These are phyloP conservation scores for Aspergillus thermomutatus DNA, from an alignment of 2,329 filamentous ascomycete species.

Conservation along the genomic window DNA sequence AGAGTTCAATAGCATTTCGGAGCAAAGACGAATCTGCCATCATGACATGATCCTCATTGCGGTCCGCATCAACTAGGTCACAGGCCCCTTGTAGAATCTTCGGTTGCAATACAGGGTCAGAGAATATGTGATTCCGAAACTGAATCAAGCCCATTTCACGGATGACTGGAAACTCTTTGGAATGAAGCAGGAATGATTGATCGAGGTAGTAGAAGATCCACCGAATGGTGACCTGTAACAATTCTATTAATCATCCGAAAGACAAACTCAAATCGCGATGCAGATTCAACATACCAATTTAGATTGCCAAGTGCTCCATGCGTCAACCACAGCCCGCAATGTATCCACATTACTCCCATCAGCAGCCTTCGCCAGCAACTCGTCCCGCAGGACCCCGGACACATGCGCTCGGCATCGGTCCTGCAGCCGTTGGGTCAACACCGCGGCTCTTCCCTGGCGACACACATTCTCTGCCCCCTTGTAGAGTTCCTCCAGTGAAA, in stretches of 20 bases:
- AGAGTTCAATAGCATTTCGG: constrained; percentile 72
- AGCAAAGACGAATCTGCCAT: constrained; percentile 65
- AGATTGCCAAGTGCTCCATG: constrained; percentile 75
- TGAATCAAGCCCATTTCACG: constrained; percentile 75
- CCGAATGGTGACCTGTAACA: constrained; percentile 64
- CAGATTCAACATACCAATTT: constrained; percentile 60
- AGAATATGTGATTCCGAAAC: constrained; percentile 65
- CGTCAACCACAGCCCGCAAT: constrained; percentile 56
- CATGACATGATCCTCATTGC: constrained; percentile 50
- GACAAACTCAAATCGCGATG: neutral
- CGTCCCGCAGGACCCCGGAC: constrained; percentile 52
- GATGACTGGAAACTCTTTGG: constrained; percentile 66
- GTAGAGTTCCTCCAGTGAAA: constrained; percentile 85
- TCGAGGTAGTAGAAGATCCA: constrained; percentile 95
- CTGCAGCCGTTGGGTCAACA: constrained; percentile 65
- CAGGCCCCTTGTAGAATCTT: constrained; percentile 69
- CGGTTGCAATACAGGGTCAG: constrained; percentile 49
- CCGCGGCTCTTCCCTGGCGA: constrained; percentile 67
- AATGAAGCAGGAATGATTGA: constrained; percentile 77
- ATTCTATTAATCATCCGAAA: neutral
- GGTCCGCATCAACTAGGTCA: constrained; percentile 70
- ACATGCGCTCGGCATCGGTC: constrained; percentile 65
- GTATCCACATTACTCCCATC: constrained; percentile 61
- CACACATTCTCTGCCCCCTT: constrained; percentile 90
- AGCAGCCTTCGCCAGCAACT: constrained; percentile 54